These are phyloP conservation scores for Microcera coccophila DNA, from an alignment of 2,329 filamentous ascomycete species.

Conservation along the genomic window DNA sequence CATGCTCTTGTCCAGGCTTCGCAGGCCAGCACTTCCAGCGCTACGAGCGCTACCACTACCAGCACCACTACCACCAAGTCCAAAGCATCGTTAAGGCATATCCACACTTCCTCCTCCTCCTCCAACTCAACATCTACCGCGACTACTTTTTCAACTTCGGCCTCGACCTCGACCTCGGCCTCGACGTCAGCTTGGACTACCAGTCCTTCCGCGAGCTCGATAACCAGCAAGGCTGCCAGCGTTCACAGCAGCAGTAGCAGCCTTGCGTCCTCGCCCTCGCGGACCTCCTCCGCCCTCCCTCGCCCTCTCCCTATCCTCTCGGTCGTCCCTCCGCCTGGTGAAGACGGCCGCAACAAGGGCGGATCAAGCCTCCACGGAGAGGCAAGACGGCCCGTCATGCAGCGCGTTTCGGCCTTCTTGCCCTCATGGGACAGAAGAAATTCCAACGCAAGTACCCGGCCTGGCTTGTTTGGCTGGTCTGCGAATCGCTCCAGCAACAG, in stretches of 20 bases:
- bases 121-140: not conserved
- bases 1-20: conserved; percentile 6
- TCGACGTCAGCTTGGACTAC: conserved; percentile 1
- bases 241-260: not conserved
- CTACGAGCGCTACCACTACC: conserved; percentile 14
- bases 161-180: conserved; percentile 3
- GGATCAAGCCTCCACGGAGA: conserved; percentile 1
- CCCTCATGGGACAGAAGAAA: conserved; percentile 45
- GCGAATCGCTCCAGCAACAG: conserved; percentile 44
- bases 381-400: conserved; percentile 37
- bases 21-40: conserved; percentile 8
- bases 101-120: conserved; percentile 16
- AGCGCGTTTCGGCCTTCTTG: conserved; percentile 43
- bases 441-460: conserved; percentile 32
- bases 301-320: conserved; percentile 24
- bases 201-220: not conserved
- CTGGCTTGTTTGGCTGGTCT: conserved; percentile 42
- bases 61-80: conserved; percentile 17
- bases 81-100: conserved; percentile 11
- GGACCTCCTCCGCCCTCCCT: not conserved
- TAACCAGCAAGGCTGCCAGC: not conserved
- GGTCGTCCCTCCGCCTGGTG: conserved; percentile 31
- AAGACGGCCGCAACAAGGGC: conserved; percentile 33
- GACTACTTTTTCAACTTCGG: conserved; percentile 4
- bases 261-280: not conserved